Evolutionary conservation across 2,329 filamentous ascomycete genomes (phyloP).

Genomic region (Aureobasidium sp.): DNA sequence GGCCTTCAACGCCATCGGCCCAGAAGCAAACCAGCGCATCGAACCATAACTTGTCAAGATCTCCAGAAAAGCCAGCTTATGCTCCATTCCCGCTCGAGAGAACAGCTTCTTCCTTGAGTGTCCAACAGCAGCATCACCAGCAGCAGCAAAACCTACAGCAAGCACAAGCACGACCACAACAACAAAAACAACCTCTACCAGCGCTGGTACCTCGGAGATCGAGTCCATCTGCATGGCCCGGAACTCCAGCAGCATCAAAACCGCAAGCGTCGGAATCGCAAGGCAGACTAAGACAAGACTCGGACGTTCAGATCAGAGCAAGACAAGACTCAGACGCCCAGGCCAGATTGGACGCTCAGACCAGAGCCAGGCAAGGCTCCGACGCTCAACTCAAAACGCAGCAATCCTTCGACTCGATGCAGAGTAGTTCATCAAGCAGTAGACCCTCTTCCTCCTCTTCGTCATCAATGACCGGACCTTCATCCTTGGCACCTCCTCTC

Average conservation of each 20-base stretch:
- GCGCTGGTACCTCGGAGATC: conserved; percentile 18
- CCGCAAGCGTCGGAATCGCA: not conserved
- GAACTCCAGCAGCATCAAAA: not conserved
- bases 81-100: not conserved
- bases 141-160: not conserved
- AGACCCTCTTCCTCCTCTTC: conserved; percentile 17
- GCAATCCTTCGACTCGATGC: conserved; percentile 4
- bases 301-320: not conserved
- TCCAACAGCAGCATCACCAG: not conserved
- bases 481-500: conserved; percentile 48
- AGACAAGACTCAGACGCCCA: conserved; percentile 8
- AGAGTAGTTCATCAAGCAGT: conserved; percentile 6
- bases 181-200: conserved; percentile 28
- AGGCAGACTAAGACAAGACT: not conserved
- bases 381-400: not conserved
- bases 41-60: not conserved
- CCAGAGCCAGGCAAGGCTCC: not conserved
- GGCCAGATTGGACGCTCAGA: not conserved
- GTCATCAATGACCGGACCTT: conserved; percentile 48
- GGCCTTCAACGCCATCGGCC: not conserved
- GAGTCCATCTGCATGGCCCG: not conserved
- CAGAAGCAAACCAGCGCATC: conserved; percentile 15
- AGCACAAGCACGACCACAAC: not conserved
- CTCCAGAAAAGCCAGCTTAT: not conserved
- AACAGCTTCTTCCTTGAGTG: not conserved